Evolutionary conservation across 306 rosid genomes (phyloP), one percentile per base, ranked within the genome.

Genomic region (Benincasa hispida): DNA sequence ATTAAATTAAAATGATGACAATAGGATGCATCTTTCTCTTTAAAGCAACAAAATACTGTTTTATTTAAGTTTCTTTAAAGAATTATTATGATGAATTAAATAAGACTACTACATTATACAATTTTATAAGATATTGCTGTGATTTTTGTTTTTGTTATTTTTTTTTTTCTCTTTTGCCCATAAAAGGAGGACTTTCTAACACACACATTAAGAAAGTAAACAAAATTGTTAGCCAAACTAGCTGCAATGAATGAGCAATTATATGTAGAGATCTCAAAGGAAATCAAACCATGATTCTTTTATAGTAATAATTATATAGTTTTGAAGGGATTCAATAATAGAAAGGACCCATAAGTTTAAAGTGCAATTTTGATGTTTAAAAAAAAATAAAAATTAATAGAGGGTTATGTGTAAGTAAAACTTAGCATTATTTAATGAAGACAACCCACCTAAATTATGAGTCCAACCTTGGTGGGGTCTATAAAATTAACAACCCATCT

Each of bases 391-490:
- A n/a, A n/a, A n/a, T n/a, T n/a, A n/a, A n/a, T n/a, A n/a, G n/a
- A 2, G 18, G 51, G 48, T 63, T 19, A 17, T 15, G 30, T 61
- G 21, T 17, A 63, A 18, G 47, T 34, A 34, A 34, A 63, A 68
- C 18, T 6, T 24, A 69, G 15, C 57, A 24, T 70, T 70, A 70
- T 42, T 70, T 42, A 70, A 67, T 70, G 56, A 39, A 39, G 51
- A 45, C 57, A 42, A 27, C 57, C 41, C 19, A 72, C 76, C 76
- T 47, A 72, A 72, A 47, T 50, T 72, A 48, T 72, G 41, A 14
- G 58, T 24, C 76, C 76, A 72, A 48, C 27, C 27, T 72, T 48
- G 76, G 76, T 72, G 76, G 76, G 76, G 42, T 27, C 17, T 48
- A 15, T 27, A 15, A 47, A 15, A 70, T 47, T 47, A 47, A 70